phyloP scores from a whole-genome alignment of 1,139 yeast genomes.

The Keqinozyma sinolaborantium region DNA sequence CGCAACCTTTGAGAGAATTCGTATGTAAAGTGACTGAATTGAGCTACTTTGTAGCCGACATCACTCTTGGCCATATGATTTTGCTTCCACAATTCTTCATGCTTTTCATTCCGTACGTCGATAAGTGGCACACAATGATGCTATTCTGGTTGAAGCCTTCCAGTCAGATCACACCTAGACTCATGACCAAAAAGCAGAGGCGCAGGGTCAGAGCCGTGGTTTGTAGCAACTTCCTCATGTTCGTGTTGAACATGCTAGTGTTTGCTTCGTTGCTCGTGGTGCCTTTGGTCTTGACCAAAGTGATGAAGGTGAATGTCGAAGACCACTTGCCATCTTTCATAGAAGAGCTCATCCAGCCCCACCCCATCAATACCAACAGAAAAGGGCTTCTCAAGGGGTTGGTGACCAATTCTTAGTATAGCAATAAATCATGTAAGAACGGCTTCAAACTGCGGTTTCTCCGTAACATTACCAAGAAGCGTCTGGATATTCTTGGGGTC shows the following conservation, averaged over 20 bases:
- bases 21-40: slow-evolving; percentile 52
- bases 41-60: slow-evolving; percentile 53
- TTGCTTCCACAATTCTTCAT: slow-evolving; percentile 51
- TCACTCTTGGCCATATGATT: slow-evolving; percentile 49
- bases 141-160: slow-evolving; percentile 79
- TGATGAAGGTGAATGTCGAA: slow-evolving; percentile 34
- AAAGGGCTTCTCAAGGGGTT: slow-evolving; percentile 36
- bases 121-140: slow-evolving; percentile 75
- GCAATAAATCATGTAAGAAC: slow-evolving; percentile 3
- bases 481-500: slow-evolving; percentile 7
- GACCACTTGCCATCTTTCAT: slow-evolving; percentile 33
- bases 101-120: slow-evolving; percentile 54
- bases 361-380: slow-evolving; percentile 16
- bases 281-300: slow-evolving; percentile 34
- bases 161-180: slow-evolving; percentile 41
- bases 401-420: slow-evolving; percentile 6
- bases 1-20: slow-evolving; percentile 55
- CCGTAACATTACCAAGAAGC: slow-evolving; percentile 10
- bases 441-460: slow-evolving; percentile 3
- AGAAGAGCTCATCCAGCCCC: slow-evolving; percentile 40
- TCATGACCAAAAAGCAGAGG: slow-evolving; percentile 31
- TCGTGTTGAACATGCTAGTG: slow-evolving; percentile 29
- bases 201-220: slow-evolving; percentile 24
- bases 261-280: slow-evolving; percentile 35
- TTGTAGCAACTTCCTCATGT: slow-evolving; percentile 36